Base-by-base conservation (phyloP, 1,139 yeast genomes). In the Suhomyces atakaporum region DNA sequence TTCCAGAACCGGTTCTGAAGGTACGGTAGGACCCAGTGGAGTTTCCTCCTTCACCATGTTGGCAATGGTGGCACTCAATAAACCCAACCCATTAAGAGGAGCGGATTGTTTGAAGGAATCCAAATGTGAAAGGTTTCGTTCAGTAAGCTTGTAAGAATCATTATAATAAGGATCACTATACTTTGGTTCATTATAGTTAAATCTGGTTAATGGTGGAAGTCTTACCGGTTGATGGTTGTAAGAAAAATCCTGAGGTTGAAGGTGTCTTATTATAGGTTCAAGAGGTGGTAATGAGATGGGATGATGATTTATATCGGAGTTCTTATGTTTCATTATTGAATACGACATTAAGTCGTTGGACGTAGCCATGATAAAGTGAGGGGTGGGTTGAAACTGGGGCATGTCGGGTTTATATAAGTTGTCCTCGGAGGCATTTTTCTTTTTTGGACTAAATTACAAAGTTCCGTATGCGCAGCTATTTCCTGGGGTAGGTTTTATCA, bases 311-410 rank as follows among this genome's bases (percentile, higher is more conserved):
- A 15, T 18, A 10, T 25, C 15, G 28, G 27, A 34, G 39, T 19
- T 54, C 22, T 47, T 44, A 4, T 25, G 38, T 42, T 58, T 54
- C 68, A 63, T 63, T 26, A 65, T 63, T 15, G 69, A 63, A 40
- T 65, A 64, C 36, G 61, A 47, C 47, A 63, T 53, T 44, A 65
- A 56, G 42, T 59, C 64, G 49, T 58, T 59, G 14, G 63, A 56
- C 29, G 56, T 45, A 54, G 57, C 57, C 46, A 40, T 44, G 29
- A 13, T 34, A 11, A 12, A 16, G 11, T 25, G 29, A 13, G 8
- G 19, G 14, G 7, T 12, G 25, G 11, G 14, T 12, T 13, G 16
- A 25, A 4, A n/a, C n/a, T 7, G 16, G 7, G 18, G n/a, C 18
- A 12, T 9, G 14, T 25, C 20, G 24, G 30, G 15, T 16, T 31